Percentiles rank a stretch among this genome's conserved stretches.
Evolutionary conservation across 192 early-diverging fungal species (phyloP).

Genomic region (Coemansia sp.): DNA sequence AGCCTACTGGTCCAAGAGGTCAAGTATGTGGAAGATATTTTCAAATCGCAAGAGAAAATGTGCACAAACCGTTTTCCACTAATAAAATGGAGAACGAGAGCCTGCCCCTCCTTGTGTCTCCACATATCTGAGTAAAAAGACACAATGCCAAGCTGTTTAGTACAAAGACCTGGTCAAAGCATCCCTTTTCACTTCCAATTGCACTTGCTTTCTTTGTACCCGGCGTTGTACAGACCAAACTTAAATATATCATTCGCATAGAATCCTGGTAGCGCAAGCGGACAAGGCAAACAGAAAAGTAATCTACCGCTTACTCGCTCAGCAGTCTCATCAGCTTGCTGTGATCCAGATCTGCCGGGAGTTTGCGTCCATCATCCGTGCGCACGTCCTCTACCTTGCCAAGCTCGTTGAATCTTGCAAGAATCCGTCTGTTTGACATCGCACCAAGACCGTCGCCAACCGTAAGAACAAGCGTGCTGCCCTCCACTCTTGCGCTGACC

Average conservation of each 20-base stretch:
- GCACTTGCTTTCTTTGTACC: background rate
- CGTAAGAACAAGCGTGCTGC: conserved; percentile 43
- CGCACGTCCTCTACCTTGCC: conserved; percentile 39
- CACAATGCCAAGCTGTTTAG: background rate
- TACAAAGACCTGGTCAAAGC: background rate
- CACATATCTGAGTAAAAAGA: background rate
- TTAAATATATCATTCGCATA: background rate
- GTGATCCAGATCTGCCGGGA: conserved; percentile 45
- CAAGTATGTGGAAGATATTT: no score
- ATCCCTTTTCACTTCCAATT: background rate
- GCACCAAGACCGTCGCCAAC: conserved; percentile 49
- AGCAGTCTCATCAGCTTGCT: conserved; percentile 44
- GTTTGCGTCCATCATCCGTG: conserved; percentile 43
- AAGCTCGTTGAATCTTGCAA: conserved; percentile 42
- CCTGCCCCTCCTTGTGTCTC: no score
- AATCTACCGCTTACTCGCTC: conserved; percentile 11
- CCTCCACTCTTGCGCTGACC: conserved; percentile 44
- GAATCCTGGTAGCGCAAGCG: background rate
- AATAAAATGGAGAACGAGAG: no score
- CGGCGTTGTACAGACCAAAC: background rate
- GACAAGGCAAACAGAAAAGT: background rate
- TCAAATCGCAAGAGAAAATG: background rate
- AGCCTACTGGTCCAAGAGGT: no score
- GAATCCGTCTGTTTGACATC: conserved; percentile 45
- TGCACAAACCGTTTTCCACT: no score